A percentile compares a stretch with the other conserved stretches of the same genome.
Evolutionary conservation across 1,284 basidiomycete species (phyloP).

Genomic region (Marasmius sp.): DNA sequence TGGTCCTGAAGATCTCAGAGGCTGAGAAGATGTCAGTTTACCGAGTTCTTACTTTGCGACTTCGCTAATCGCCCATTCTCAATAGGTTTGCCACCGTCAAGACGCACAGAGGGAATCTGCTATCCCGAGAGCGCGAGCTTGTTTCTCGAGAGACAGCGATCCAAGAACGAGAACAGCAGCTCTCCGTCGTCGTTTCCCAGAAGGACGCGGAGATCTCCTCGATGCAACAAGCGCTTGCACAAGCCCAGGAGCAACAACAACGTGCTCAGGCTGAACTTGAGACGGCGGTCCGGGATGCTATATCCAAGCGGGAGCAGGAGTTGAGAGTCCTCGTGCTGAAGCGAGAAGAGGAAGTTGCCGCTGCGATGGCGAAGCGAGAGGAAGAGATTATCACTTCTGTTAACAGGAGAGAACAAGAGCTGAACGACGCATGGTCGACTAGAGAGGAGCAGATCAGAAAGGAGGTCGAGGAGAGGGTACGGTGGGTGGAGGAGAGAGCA

Average conservation of each 20-base stretch:
- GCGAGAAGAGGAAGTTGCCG: constrained; percentile 70
- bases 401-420: constrained; percentile 63
- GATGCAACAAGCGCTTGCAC: constrained; percentile 43
- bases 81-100: constrained; percentile 62
- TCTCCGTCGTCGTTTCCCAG: constrained; percentile 45
- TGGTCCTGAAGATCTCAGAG: constrained; percentile 74
- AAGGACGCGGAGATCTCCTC: constrained; percentile 60
- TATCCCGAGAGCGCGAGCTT: constrained; percentile 69
- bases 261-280: constrained; percentile 46
- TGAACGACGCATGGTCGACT: constrained; percentile 61
- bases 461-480: constrained; percentile 49
- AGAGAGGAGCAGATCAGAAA: constrained; percentile 56
- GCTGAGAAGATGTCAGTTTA: constrained; percentile 71
- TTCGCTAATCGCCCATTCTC: constrained; percentile 3
- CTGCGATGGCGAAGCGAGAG: constrained; percentile 61
- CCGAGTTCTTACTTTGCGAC: neutral
- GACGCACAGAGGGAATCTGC: constrained; percentile 53
- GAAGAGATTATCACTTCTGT: constrained; percentile 74
- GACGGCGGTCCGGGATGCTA: constrained; percentile 55
- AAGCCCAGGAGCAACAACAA: constrained; percentile 34
- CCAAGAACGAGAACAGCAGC: constrained; percentile 52
- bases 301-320: constrained; percentile 64
- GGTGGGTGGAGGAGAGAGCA: constrained; percentile 1
- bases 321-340: constrained; percentile 62
- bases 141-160: constrained; percentile 54